Conservation (phyloP, 1,284 basidiomycete genomes). For the Phenoliferia sp. region DNA sequence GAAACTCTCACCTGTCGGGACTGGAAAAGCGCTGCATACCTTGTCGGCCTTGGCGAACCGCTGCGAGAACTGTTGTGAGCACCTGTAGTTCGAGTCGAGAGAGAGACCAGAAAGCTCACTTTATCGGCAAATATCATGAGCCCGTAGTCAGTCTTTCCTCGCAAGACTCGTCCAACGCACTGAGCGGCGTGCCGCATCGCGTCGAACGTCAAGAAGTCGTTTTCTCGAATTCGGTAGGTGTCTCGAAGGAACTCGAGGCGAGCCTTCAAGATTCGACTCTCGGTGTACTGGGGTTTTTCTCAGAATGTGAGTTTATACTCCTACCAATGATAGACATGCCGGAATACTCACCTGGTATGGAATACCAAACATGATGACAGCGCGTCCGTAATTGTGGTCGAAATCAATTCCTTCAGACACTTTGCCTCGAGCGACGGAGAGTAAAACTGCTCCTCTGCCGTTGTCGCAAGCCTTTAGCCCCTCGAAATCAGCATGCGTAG, state of each 20-base stretch:
- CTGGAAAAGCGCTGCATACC: conserved; percentile 1
- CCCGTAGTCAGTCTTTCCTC: conserved; percentile 99
- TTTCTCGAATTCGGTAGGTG: conserved; percentile 95
- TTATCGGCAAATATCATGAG: conserved; percentile 99
- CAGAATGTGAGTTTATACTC: background rate
- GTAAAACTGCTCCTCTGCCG: conserved; percentile 89
- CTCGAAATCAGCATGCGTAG: background rate
- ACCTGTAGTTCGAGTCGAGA: background rate
- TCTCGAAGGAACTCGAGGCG: conserved; percentile 97
- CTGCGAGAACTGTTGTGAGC: conserved; percentile 49
- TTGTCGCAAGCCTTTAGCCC: conserved; percentile 85
- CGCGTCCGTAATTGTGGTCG: conserved; percentile 97
- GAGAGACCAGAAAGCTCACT: conserved; percentile 48
- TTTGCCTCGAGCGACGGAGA: conserved; percentile 97
- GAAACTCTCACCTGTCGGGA: background rate
- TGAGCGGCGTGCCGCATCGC: conserved; percentile 99
- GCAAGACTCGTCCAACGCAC: conserved; percentile 93
- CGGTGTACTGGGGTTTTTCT: conserved; percentile 67
- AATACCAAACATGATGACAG: conserved; percentile 96
- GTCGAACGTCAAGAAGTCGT: conserved; percentile 97
- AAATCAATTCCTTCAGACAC: conserved; percentile 99
- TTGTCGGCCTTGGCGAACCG: conserved; percentile 96
- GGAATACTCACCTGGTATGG: conserved; percentile 47
- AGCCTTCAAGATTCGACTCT: conserved; percentile 90
- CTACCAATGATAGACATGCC: background rate